Evolutionary conservation across 805 yeast species (phyloP).

Genomic region (Kurtzmaniella fragi): DNA sequence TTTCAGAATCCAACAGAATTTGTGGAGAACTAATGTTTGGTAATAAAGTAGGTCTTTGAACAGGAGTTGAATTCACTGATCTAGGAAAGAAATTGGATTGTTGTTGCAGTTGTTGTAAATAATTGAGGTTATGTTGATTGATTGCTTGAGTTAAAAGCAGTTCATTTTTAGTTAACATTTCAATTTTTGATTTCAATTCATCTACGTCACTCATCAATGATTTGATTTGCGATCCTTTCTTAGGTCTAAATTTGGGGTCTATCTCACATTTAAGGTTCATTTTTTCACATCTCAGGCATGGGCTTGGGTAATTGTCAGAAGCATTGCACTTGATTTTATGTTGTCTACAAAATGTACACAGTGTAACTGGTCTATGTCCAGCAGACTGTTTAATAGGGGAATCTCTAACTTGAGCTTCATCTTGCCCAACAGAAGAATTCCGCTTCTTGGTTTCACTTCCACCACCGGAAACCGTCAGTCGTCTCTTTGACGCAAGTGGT

Average conservation of each 20-base stretch:
- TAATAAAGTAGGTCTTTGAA: slow-evolving; percentile 5
- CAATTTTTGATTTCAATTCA: slow-evolving; percentile 69
- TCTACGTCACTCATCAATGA: slow-evolving; percentile 79
- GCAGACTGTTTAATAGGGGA: slow-evolving; percentile 16
- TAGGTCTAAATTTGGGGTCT: slow-evolving; percentile 87
- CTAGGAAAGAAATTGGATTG: slow-evolving; percentile 2
- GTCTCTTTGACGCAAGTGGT: slow-evolving; percentile 3
- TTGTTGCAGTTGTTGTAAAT: slow-evolving; percentile 16
- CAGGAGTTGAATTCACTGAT: slow-evolving; percentile 3
- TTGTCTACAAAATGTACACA: slow-evolving; percentile 92
- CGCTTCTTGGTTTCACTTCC: not conserved
- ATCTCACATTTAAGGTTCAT: slow-evolving; percentile 80
- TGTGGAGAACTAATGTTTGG: slow-evolving; percentile 1
- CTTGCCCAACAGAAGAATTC: not conserved
- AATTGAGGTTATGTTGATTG: slow-evolving; percentile 36
- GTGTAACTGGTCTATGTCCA: slow-evolving; percentile 79
- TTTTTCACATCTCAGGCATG: slow-evolving; percentile 79
- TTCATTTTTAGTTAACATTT: slow-evolving; percentile 59
- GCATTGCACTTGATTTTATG: slow-evolving; percentile 94
- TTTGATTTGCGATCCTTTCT: slow-evolving; percentile 87
- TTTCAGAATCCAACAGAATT: slow-evolving; percentile 5
- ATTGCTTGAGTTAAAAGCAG: slow-evolving; percentile 61
- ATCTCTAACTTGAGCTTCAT: not conserved
- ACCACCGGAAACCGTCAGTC: not conserved
- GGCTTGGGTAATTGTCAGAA: slow-evolving; percentile 69